These are phyloP conservation scores for Maudiozyma humilis DNA, from an alignment of 1,139 yeast species.

Conservation along the genomic window DNA sequence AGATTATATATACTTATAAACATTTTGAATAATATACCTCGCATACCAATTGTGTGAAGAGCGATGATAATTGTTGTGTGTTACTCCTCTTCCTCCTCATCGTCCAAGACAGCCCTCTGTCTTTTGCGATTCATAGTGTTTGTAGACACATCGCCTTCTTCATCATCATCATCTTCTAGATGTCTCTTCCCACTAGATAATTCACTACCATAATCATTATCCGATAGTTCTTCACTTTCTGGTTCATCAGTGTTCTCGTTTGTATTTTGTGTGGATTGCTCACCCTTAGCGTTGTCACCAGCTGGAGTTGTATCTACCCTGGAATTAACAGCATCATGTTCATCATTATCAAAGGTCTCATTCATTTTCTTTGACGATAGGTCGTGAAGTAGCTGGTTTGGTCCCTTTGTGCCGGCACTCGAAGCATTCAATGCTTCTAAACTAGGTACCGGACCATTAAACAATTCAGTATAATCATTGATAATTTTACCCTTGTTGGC, in stretches of 20 bases:
- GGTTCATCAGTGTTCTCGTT: background rate
- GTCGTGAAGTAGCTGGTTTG: conserved; percentile 6
- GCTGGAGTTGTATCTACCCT: background rate
- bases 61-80: no score
- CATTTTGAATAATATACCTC: background rate
- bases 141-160: background rate
- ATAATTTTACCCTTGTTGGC: conserved; percentile 16
- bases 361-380: background rate
- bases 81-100: conserved; percentile 8
- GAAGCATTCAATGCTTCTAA: conserved; percentile 9
- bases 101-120: background rate
- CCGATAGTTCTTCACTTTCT: background rate
- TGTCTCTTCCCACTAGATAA: background rate
- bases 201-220: background rate
- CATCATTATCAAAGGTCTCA: background rate
- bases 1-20: no score
- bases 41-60: no score
- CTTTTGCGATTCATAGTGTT: background rate
- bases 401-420: conserved; percentile 5
- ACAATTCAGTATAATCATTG: conserved; percentile 21
- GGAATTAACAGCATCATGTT: background rate
- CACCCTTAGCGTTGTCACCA: background rate
- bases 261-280: background rate
- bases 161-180: background rate
- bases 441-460: conserved; percentile 25